Evolutionary conservation across 2,329 filamentous ascomycete genomes (phyloP).

Genomic region (Triangularia verruculosa): DNA sequence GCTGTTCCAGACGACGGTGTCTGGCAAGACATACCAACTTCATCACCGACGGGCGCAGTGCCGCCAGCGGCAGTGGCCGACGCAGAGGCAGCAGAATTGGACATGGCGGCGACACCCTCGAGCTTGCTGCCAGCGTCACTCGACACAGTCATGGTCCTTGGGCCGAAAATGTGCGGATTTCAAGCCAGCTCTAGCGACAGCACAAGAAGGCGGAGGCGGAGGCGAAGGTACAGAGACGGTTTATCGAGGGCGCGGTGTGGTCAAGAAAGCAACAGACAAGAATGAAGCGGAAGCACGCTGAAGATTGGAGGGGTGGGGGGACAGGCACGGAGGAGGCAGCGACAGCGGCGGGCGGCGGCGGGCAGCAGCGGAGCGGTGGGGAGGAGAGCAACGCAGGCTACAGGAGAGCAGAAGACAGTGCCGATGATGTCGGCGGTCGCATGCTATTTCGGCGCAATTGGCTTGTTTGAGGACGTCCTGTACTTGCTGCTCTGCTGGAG

Average conservation of each 20-base stretch:
- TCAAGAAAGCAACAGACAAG: background rate
- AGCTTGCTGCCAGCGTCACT: conserved; percentile 26
- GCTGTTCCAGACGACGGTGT: background rate
- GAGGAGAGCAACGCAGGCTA: conserved; percentile 21
- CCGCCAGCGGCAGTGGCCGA: conserved; percentile 25
- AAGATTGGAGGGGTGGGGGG: conserved; percentile 5
- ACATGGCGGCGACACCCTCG: conserved; percentile 29
- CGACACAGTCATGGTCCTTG: conserved; percentile 28
- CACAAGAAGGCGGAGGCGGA: conserved; percentile 3
- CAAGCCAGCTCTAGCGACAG: conserved; percentile 14
- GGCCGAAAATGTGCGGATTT: conserved; percentile 7
- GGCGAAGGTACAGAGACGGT: background rate
- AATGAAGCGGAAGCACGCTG: conserved; percentile 9
- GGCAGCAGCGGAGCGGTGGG: conserved; percentile 17
- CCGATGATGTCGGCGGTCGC: conserved; percentile 22
- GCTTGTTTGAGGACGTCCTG: background rate
- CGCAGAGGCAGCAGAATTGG: conserved; percentile 28
- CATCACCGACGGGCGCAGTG: conserved; percentile 27
- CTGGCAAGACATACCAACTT: conserved; percentile 29
- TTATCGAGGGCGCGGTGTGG: background rate
- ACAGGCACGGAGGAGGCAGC: conserved; percentile 20
- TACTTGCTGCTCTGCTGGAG: conserved; percentile 1
- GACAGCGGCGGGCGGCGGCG: conserved; percentile 20
- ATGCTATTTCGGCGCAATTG: conserved; percentile 28
- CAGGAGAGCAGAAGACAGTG: conserved; percentile 22